phyloP scores from a whole-genome alignment of 2,329 filamentous ascomycete genomes.

The Beauveria varroae region DNA sequence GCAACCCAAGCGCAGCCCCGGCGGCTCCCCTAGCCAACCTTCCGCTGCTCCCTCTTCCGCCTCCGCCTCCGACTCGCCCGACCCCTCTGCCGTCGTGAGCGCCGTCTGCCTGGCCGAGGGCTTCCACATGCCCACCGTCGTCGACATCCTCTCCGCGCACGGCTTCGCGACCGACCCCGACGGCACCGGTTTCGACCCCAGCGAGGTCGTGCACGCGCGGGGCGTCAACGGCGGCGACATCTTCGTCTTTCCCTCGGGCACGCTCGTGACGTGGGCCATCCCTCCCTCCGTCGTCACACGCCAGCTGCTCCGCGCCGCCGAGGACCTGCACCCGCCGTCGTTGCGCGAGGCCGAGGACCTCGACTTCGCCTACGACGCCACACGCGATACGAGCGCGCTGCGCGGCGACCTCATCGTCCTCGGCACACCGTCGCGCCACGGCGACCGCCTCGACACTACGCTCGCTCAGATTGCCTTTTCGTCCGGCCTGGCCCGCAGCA shows the following conservation, averaged over 20 bases:
- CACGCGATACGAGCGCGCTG: conserved; percentile 66
- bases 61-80: conserved; percentile 20
- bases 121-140: conserved; percentile 56
- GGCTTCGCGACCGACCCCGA: conserved; percentile 57
- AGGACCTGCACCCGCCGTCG: conserved; percentile 59
- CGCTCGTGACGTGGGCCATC: conserved; percentile 86
- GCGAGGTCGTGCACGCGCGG: conserved; percentile 56
- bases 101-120: conserved; percentile 57
- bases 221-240: conserved; percentile 68
- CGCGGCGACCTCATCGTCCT: conserved; percentile 84
- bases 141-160: conserved; percentile 49
- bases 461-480: conserved; percentile 95
- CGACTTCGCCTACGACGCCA: conserved; percentile 72
- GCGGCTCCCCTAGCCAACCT: conserved; percentile 8
- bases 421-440: conserved; percentile 55
- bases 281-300: conserved; percentile 68
- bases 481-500: conserved; percentile 83
- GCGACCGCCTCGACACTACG: conserved; percentile 49
- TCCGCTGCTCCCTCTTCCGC: conserved; percentile 13
- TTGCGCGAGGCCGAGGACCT: conserved; percentile 80
- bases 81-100: conserved; percentile 40
- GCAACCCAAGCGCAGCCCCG: conserved; percentile 32
- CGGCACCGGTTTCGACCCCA: conserved; percentile 50
- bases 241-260: conserved; percentile 93
- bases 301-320: conserved; percentile 67